Evolutionary conservation across 805 yeast genomes (phyloP).

Genomic region (Yarrowia sp.): DNA sequence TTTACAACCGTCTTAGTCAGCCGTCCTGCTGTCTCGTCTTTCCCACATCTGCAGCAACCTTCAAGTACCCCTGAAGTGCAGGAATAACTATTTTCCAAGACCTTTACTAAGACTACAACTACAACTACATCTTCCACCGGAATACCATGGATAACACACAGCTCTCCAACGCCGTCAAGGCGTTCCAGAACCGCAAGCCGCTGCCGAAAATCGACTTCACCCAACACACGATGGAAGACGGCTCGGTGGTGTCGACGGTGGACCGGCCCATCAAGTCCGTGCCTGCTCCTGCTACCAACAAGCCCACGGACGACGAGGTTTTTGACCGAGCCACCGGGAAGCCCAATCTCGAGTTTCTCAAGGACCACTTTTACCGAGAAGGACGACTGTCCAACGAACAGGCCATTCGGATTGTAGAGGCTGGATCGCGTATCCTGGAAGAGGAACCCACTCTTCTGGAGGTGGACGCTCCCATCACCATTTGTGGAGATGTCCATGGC

Average conservation of each 20-base stretch:
- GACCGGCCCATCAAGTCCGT: constrained; percentile 59
- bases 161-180: constrained; percentile 37
- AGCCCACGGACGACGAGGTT: constrained; percentile 66
- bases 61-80: no score
- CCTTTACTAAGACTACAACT: not conserved
- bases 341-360: constrained; percentile 70
- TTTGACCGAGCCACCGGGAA: constrained; percentile 55
- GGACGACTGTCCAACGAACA: constrained; percentile 75
- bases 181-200: constrained; percentile 38
- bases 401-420: constrained; percentile 59
- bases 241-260: constrained; percentile 51
- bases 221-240: constrained; percentile 53
- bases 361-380: constrained; percentile 70
- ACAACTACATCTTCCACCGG: not conserved
- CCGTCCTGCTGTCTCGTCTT: no score
- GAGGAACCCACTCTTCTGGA: constrained; percentile 74
- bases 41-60: not conserved
- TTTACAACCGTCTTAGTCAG: no score
- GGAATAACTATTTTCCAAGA: no score
- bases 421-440: constrained; percentile 60
- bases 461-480: constrained; percentile 89
- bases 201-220: constrained; percentile 43
- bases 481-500: constrained; percentile 98
- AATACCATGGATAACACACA: constrained; percentile 40
- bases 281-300: constrained; percentile 59